Conservation (phyloP, 169 alveolate genomes). For the Babesia microti region DNA sequence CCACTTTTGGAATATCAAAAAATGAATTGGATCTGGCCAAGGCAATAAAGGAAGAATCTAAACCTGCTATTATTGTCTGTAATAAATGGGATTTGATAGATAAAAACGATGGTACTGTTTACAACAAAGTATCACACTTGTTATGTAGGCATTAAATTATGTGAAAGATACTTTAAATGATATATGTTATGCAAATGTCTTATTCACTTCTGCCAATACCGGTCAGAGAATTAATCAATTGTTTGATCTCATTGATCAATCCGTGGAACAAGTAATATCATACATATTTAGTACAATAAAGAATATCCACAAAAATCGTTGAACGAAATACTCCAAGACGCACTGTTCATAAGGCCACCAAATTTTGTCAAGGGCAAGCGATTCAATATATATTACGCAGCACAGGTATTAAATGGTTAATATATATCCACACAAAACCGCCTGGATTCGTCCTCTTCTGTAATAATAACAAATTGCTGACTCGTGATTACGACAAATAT, state of each 20-base stretch:
- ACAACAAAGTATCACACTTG: conserved; percentile 28
- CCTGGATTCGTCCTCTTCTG: conserved; percentile 61
- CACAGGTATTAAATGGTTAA: conserved; percentile 23
- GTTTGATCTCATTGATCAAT: conserved; percentile 37
- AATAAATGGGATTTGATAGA: conserved; percentile 65
- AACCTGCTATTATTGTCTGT: conserved; percentile 57
- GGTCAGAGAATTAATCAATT: conserved; percentile 52
- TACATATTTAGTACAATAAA: conserved; percentile 12
- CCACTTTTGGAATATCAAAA: conserved; percentile 55
- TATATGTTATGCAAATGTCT: conserved; percentile 51
- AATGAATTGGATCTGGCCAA: conserved; percentile 58
- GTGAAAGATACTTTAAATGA: conserved; percentile 52
- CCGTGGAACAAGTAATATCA: conserved; percentile 33
- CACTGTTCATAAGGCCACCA: conserved; percentile 47
- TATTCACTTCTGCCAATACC: conserved; percentile 57
- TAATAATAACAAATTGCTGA: conserved; percentile 46
- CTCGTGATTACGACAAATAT: conserved; percentile 56
- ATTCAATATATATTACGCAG: conserved; percentile 54
- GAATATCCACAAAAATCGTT: conserved; percentile 23
- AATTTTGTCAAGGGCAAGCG: conserved; percentile 49
- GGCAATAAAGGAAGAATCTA: conserved; percentile 45
- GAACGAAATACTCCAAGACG: conserved; percentile 52
- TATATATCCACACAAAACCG: conserved; percentile 47
- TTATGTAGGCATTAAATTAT: conserved; percentile 29
- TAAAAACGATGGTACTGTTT: conserved; percentile 50